phyloP scores from a whole-genome alignment of 306 rosid species.

The Quillaja saponaria region DNA sequence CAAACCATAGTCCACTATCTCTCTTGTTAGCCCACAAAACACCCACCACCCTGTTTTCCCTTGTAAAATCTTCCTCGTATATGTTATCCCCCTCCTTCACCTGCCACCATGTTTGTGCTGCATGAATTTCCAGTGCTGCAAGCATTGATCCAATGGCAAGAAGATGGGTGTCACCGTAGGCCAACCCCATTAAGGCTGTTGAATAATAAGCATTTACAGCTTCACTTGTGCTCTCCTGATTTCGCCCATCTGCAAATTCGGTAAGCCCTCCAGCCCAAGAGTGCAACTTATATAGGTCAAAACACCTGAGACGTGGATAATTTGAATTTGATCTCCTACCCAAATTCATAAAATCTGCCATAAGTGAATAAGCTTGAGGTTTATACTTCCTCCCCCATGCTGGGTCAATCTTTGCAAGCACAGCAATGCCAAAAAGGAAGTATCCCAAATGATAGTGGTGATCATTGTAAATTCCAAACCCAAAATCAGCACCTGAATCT shows the following conservation, averaged over 20 bases:
- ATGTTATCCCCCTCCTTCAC: constrained; percentile 47
- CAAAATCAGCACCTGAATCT: constrained; percentile 67
- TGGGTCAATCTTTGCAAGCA: constrained; percentile 74
- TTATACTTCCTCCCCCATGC: constrained; percentile 72
- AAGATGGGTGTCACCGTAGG: constrained; percentile 65
- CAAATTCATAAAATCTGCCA: constrained; percentile 68
- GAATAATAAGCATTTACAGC: constrained; percentile 81
- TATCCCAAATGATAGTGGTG: constrained; percentile 84
- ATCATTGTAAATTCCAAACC: constrained; percentile 80
- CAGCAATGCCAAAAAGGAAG: constrained; percentile 76
- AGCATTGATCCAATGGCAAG: constrained; percentile 63
- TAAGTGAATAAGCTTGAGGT: constrained; percentile 63
- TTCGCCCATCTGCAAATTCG: constrained; percentile 81
- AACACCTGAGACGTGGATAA: constrained; percentile 74
- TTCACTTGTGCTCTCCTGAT: constrained; percentile 88
- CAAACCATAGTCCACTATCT: constrained; percentile 90
- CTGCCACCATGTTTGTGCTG: constrained; percentile 87
- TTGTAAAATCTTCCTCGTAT: constrained; percentile 57
- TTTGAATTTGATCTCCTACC: constrained; percentile 35
- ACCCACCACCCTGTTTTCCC: constrained; percentile 62
- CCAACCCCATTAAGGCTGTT: constrained; percentile 76
- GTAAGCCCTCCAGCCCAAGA: constrained; percentile 92
- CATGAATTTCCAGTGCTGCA: constrained; percentile 61
- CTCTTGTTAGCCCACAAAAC: constrained; percentile 82
- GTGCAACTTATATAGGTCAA: constrained; percentile 67